These are phyloP conservation scores for Tephrocybe rancida DNA, from an alignment of 768 basidiomycete genomes.

Conservation along the genomic window DNA sequence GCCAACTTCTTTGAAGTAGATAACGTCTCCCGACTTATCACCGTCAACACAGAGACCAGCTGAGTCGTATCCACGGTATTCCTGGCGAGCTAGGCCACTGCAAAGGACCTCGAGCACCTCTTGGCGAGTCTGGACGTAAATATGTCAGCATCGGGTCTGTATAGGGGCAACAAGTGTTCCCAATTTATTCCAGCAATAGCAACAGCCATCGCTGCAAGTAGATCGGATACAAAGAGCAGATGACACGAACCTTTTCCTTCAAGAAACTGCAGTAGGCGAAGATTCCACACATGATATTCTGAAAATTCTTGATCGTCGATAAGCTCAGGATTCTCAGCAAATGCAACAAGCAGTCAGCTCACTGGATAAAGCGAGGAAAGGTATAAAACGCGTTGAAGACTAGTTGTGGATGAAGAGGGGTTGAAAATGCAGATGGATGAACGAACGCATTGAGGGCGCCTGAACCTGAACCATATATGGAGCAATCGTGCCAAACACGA, in stretches of 20 bases:
- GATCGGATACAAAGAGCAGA: not conserved
- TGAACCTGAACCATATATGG: slow-evolving; percentile 20
- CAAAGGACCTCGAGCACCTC: slow-evolving; percentile 90
- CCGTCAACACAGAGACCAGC: slow-evolving; percentile 92
- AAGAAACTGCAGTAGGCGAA: slow-evolving; percentile 95
- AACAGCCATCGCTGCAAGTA: not conserved
- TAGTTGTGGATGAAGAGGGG: slow-evolving; percentile 8
- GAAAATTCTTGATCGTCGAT: not conserved
- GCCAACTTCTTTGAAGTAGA: slow-evolving; percentile 97
- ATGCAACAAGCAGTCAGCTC: slow-evolving; percentile 3
- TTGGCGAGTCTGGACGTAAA: slow-evolving; percentile 69
- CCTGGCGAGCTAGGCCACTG: slow-evolving; percentile 90
- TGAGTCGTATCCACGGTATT: slow-evolving; percentile 98
- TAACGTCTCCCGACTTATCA: slow-evolving; percentile 73
- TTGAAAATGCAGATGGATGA: slow-evolving; percentile 12
- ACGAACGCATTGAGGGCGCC: slow-evolving; percentile 6
- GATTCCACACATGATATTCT: slow-evolving; percentile 83
- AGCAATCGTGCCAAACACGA: slow-evolving; percentile 25
- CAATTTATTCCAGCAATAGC: not conserved
- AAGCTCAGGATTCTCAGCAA: not conserved
- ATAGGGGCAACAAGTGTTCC: not conserved
- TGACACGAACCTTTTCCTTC: slow-evolving; percentile 81
- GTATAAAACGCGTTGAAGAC: slow-evolving; percentile 25
- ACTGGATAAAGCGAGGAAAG: slow-evolving; percentile 19
- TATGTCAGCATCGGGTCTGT: slow-evolving; percentile 2